Conservation (phyloP, 805 yeast species). For the Cyberlindnera veronae region DNA sequence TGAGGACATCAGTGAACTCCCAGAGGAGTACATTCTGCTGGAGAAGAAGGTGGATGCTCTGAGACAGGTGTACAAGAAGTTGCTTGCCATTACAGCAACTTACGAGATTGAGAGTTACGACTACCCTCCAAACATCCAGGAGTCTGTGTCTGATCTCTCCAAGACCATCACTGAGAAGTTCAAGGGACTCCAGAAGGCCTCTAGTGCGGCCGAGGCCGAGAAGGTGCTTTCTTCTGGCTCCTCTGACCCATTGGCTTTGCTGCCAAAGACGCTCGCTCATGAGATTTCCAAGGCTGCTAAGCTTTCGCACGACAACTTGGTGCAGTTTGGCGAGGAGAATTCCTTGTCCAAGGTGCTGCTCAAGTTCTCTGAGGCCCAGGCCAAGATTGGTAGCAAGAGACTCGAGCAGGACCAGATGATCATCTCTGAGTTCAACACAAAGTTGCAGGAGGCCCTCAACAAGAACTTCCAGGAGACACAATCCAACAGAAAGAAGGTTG, state of each 20-base stretch:
- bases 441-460: conserved; percentile 49
- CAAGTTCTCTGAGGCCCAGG: conserved; percentile 53
- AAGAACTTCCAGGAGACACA: conserved; percentile 59
- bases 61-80: conserved; percentile 53
- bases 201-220: conserved; percentile 65
- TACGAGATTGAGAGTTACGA: conserved; percentile 76
- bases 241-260: conserved; percentile 23
- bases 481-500: conserved; percentile 63
- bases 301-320: conserved; percentile 45
- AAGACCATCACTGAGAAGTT: conserved; percentile 53
- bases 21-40: conserved; percentile 64
- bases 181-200: conserved; percentile 57
- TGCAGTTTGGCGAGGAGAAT: conserved; percentile 27
- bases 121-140: conserved; percentile 76
- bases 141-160: conserved; percentile 60
- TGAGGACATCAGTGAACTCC: conserved; percentile 69
- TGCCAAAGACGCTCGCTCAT: conserved; percentile 71
- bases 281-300: conserved; percentile 58
- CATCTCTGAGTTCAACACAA: conserved; percentile 54
- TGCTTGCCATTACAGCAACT: conserved; percentile 52
- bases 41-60: conserved; percentile 66
- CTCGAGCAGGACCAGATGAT: conserved; percentile 66
- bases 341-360: conserved; percentile 28
- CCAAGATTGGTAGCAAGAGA: conserved; percentile 63
- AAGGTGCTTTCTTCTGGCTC: conserved; percentile 41